Percentiles rank a stretch among this genome's conserved stretches.
Evolutionary conservation across 345 rosid genomes (phyloP).

Genomic region (Ceriops tagal): DNA sequence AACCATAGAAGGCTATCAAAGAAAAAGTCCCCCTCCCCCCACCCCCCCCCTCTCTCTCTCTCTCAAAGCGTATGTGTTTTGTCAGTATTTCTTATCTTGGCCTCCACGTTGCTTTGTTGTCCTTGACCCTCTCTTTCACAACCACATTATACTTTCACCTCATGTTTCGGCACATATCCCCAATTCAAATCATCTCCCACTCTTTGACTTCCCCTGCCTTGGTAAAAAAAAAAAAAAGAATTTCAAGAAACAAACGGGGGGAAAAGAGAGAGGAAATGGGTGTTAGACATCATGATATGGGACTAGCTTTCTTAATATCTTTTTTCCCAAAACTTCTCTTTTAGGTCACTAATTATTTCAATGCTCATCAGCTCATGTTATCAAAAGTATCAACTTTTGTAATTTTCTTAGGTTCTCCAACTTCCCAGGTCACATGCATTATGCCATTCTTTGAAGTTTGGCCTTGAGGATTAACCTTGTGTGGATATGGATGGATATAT

Average conservation of each 20-base stretch:
- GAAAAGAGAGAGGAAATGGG: not conserved
- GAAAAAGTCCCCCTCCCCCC: not conserved
- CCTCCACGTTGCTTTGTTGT: slow-evolving; percentile 33
- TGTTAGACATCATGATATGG: not conserved
- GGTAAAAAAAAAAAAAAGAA: not conserved
- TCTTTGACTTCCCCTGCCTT: slow-evolving; percentile 9
- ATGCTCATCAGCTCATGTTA: slow-evolving; percentile 9
- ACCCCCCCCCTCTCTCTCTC: not conserved
- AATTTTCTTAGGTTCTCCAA: slow-evolving; percentile 18
- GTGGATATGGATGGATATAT: not conserved
- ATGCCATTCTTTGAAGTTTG: slow-evolving; percentile 8
- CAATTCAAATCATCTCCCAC: slow-evolving; percentile 25
- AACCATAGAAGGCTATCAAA: slow-evolving; percentile 1
- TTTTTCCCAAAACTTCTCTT: slow-evolving; percentile 3
- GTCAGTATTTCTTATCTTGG: slow-evolving; percentile 37
- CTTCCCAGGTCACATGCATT: slow-evolving; percentile 35
- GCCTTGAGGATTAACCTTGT: too few relatives aligned
- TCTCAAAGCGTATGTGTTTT: slow-evolving; percentile 8
- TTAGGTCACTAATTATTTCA: slow-evolving; percentile 18
- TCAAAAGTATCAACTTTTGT: slow-evolving; percentile 6
- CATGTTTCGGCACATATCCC: slow-evolving; percentile 28
- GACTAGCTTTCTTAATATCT: slow-evolving; percentile 10
- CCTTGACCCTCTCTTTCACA: slow-evolving; percentile 5
- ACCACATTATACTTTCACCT: not conserved
- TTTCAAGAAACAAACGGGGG: not conserved